phyloP scores from a whole-genome alignment of 2,329 filamentous ascomycete species.

The Cordyceps fumosorosea region DNA sequence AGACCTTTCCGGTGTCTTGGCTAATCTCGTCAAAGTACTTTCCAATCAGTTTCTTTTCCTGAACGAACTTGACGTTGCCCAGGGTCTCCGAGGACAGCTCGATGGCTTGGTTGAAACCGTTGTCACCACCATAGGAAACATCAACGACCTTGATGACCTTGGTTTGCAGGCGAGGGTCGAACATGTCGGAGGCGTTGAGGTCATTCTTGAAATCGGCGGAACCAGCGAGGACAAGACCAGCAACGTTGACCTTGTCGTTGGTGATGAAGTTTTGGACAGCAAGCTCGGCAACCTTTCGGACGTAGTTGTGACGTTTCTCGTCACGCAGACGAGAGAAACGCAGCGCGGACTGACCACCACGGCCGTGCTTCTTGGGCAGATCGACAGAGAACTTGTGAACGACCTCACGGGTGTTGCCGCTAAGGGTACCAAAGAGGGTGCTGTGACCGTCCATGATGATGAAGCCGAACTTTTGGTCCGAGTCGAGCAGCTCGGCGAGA shows the following conservation, averaged over 20 bases:
- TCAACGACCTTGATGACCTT: conserved; percentile 99
- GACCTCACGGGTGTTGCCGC: conserved; percentile 93
- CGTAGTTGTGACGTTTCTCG: conserved; percentile 99
- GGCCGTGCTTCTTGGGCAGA: conserved; percentile 98
- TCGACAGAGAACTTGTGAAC: conserved; percentile 98
- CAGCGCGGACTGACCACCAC: conserved; percentile 98
- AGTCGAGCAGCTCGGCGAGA: conserved; percentile 92
- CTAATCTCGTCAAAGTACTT: conserved; percentile 99
- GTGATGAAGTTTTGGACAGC: conserved; percentile 99
- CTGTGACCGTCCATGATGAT: conserved; percentile 99
- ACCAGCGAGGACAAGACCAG: conserved; percentile 89
- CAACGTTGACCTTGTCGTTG: conserved; percentile 96
- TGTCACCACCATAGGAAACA: conserved; percentile 97
- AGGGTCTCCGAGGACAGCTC: conserved; percentile 92
- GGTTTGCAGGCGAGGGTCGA: conserved; percentile 80
- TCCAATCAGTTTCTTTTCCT: conserved; percentile 99
- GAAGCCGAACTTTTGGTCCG: conserved; percentile 98
- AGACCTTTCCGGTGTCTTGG: conserved; percentile 92
- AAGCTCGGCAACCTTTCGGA: conserved; percentile 95
- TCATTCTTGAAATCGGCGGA: conserved; percentile 99
- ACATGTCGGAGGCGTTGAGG: conserved; percentile 94
- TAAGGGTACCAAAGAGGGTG: conserved; percentile 91
- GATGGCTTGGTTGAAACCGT: conserved; percentile 99
- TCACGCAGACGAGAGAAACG: conserved; percentile 99
- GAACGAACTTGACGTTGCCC: conserved; percentile 99